A percentile compares a stretch with the other conserved stretches of the same genome.
Conservation (phyloP, 352 stramenopile species). For the Phytophthora brassicae region DNA sequence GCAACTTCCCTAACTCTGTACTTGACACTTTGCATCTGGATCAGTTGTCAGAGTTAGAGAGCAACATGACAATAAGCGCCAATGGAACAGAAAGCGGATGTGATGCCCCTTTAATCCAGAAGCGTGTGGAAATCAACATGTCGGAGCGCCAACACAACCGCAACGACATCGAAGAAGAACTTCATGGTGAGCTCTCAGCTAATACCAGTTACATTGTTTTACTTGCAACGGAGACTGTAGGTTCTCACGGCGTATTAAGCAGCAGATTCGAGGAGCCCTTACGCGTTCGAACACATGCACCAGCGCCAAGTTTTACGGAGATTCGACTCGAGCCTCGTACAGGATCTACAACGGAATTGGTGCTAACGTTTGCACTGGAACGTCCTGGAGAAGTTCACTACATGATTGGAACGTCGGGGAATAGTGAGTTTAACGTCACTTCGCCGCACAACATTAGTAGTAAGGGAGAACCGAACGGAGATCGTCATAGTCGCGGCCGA, state of each 20-base stretch:
- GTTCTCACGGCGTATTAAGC: conserved; percentile 63
- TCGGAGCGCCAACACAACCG: conserved; percentile 37
- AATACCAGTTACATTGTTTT: conserved; percentile 59
- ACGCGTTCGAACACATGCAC: conserved; percentile 43
- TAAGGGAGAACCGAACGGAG: conserved; percentile 30
- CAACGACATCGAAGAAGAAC: conserved; percentile 44
- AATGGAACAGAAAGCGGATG: neutral
- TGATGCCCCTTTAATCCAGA: conserved; percentile 29
- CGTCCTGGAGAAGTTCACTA: conserved; percentile 73
- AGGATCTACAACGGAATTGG: conserved; percentile 74
- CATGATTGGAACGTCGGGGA: conserved; percentile 56
- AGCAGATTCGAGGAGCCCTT: conserved; percentile 36
- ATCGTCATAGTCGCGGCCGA: conserved; percentile 18
- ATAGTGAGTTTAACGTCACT: conserved; percentile 67
- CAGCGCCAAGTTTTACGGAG: conserved; percentile 48
- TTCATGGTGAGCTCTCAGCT: conserved; percentile 30
- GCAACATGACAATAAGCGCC: conserved; percentile 9
- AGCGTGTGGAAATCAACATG: conserved; percentile 35
- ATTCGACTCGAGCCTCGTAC: conserved; percentile 51
- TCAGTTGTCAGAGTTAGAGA: conserved; percentile 7
- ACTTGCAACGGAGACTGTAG: conserved; percentile 54
- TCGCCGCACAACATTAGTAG: conserved; percentile 79
- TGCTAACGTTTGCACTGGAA: conserved; percentile 59
- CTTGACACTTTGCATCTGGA: conserved; percentile 21
- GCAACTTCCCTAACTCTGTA: conserved; percentile 23